A percentile compares a stretch with the other conserved stretches of the same genome.
These are phyloP conservation scores for Arabidopsis lyrata DNA, from an alignment of 441 rosid species.

Conservation along the genomic window DNA sequence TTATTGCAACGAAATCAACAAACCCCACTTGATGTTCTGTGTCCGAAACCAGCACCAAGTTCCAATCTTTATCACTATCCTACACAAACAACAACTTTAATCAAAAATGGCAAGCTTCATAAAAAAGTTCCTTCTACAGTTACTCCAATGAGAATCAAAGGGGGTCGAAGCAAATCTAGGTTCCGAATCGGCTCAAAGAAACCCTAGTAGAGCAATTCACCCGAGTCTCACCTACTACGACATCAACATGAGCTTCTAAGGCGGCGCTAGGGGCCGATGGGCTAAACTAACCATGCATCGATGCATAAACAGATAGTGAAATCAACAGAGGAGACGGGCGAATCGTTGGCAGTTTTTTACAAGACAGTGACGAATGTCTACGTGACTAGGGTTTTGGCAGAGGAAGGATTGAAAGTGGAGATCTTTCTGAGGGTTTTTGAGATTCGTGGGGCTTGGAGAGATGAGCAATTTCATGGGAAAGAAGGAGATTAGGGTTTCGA, in stretches of 20 bases:
- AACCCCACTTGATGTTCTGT: neutral
- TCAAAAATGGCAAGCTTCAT: neutral
- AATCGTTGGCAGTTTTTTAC: no score
- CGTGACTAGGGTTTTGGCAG: neutral
- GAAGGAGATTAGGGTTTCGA: neutral
- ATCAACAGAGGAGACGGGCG: neutral
- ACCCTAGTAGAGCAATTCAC: neutral
- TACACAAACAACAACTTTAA: neutral
- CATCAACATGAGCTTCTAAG: neutral
- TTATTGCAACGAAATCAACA: neutral
- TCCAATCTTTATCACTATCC: neutral
- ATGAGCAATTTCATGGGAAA: neutral
- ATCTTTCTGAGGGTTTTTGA: neutral
- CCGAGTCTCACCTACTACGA: neutral
- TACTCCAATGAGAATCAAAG: neutral
- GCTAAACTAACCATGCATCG: no score
- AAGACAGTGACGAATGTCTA: no score
- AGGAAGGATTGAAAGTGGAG: neutral
- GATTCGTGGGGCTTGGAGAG: no score
- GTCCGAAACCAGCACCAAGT: neutral
- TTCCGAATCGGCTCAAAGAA: neutral
- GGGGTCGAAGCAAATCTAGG: neutral
- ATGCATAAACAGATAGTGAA: neutral
- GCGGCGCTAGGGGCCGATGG: neutral
- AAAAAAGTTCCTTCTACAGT: neutral